Base-by-base conservation (phyloP, 768 basidiomycete genomes). In the Hirschioporus abietinus region DNA sequence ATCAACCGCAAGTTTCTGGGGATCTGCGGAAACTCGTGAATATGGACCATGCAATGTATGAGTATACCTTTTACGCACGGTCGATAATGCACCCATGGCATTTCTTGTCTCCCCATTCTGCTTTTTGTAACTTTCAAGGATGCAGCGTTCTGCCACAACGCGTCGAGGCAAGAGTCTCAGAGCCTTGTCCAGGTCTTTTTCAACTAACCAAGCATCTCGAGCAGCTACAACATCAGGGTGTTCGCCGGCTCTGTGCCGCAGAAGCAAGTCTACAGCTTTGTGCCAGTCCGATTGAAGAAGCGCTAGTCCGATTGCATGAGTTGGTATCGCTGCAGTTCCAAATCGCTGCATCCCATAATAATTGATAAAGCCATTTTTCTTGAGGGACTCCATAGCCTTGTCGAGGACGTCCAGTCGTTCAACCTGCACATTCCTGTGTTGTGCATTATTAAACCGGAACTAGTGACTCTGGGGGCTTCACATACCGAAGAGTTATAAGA, bases 311-410 rank as follows among this genome's bases (percentile, higher is more conserved):
- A 99, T 96, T 1, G 91, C 82, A 73, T 99, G 97, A 0, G 97
- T 99, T 4, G 96, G 95, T 52, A 99, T 89, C 35, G 94, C 89
- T 18, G 97, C 95, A 1, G 96, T 99, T 62, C 97, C 97, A 78
- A 99, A 99, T 12, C 97, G 90, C 73, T 99, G 97, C 96, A 99
- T 99, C 60, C 96, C 96, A 74, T 97, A 99, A 74, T 98, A 99
- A 75, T 99, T 99, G 75, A 99, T 93, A 77, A 99, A 99, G 0
- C 97, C 97, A 66, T 86, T 87, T 64, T 83, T 77, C 75, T 94
- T 92, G 64, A 99, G 82, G 18, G 86, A 90, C 35, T 83, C 81
- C 82, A 99, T 82, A 0, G 90, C 89, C 66, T 84, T 82, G 68
- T 96, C 87, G 63, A 99, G 81, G 1, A 84, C 86, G 34, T 91